Conservation (phyloP, 1,284 basidiomycete genomes). For the Crucibulum parvulum region DNA sequence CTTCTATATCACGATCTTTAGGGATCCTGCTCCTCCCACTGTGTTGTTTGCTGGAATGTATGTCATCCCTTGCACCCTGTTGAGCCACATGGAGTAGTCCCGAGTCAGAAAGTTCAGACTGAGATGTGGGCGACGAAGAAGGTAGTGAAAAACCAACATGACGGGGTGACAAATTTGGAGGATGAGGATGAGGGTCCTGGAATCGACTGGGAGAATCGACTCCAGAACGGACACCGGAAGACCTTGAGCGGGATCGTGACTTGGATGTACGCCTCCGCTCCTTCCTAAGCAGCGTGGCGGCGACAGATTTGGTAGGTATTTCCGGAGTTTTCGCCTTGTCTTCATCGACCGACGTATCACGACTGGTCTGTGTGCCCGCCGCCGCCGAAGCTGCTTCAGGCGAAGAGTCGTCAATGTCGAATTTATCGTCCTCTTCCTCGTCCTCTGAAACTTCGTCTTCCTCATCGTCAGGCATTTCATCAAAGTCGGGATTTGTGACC, state of each 20-base stretch:
- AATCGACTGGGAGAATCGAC: conserved; percentile 83
- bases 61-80: conserved; percentile 40
- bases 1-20: conserved; percentile 59
- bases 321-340: conserved; percentile 18
- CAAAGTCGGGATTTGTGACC: background rate
- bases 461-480: conserved; percentile 40
- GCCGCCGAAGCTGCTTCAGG: conserved; percentile 42
- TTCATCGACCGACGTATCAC: conserved; percentile 13
- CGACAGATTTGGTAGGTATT: conserved; percentile 19
- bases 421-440: conserved; percentile 77
- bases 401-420: conserved; percentile 91
- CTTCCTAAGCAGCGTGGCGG: conserved; percentile 34
- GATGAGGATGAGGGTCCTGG: conserved; percentile 66
- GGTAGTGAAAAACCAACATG: conserved; percentile 57
- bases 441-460: conserved; percentile 54
- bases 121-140: conserved; percentile 39
- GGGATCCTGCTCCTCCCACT: conserved; percentile 64
- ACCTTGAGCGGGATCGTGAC: conserved; percentile 46
- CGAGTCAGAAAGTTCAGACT: conserved; percentile 41
- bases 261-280: conserved; percentile 42
- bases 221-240: conserved; percentile 56
- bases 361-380: background rate
- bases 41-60: conserved; percentile 50
- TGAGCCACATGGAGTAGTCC: conserved; percentile 25
- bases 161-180: conserved; percentile 57